phyloP scores from a whole-genome alignment of 2,329 filamentous ascomycete genomes.

The Venturia effusa region DNA sequence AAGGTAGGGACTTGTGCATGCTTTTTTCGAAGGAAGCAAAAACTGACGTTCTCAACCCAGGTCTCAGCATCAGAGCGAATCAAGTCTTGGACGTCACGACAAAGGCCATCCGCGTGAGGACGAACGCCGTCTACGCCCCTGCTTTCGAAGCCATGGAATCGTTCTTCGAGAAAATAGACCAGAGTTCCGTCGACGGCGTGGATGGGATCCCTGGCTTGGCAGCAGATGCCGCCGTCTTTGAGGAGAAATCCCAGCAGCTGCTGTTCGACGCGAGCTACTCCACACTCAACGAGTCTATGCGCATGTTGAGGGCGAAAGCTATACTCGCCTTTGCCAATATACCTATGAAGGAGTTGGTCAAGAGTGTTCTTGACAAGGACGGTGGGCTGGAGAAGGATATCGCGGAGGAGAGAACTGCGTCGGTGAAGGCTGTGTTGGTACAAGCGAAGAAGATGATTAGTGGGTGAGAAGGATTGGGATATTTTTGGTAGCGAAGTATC shows the following conservation, averaged over 20 bases:
- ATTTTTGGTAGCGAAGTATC: too few relatives aligned
- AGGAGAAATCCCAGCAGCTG: neutral
- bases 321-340: slow-evolving; percentile 14
- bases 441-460: neutral
- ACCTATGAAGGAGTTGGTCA: neutral
- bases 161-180: slow-evolving; percentile 15
- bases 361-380: slow-evolving; percentile 1
- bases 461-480: neutral
- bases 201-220: neutral
- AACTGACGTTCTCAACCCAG: neutral
- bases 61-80: neutral
- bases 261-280: slow-evolving; percentile 20
- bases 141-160: slow-evolving; percentile 18
- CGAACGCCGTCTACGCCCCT: slow-evolving; percentile 17
- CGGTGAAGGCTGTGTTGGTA: neutral
- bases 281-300: slow-evolving; percentile 20
- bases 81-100: slow-evolving; percentile 16
- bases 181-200: neutral
- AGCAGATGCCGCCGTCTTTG: neutral
- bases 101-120: slow-evolving; percentile 17
- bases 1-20: neutral
- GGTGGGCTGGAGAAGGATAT: neutral
- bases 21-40: neutral
- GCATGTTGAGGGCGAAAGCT: slow-evolving; percentile 20
- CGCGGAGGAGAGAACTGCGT: neutral